phyloP scores from a whole-genome alignment of 495 filamentous ascomycete species.

The Umbilicaria muhlenbergii region DNA sequence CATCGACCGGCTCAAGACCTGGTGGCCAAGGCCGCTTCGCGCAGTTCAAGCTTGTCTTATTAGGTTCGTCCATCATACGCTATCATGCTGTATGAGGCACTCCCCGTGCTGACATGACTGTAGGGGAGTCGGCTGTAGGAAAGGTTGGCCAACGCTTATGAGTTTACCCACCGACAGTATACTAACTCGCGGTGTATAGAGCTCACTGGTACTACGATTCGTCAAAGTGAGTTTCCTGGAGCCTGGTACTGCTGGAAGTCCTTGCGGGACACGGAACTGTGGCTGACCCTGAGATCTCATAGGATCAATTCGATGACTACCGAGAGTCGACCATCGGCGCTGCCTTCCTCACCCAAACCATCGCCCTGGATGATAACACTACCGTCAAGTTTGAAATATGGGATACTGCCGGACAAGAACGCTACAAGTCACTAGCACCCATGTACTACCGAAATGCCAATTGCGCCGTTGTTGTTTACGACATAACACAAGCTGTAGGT shows the following conservation, averaged over 20 bases:
- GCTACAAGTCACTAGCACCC: constrained; percentile 94
- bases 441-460: constrained; percentile 99
- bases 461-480: constrained; percentile 97
- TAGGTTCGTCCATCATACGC: constrained; percentile 44
- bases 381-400: constrained; percentile 99
- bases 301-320: constrained; percentile 99
- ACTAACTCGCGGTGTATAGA: constrained; percentile 41
- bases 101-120: constrained; percentile 16
- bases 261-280: neutral
- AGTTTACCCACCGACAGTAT: neutral
- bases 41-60: constrained; percentile 95
- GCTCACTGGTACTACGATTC: constrained; percentile 91
- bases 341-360: constrained; percentile 96
- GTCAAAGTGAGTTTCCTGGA: constrained; percentile 56
- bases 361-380: constrained; percentile 89
- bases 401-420: constrained; percentile 96
- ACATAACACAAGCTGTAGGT: constrained; percentile 95
- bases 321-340: constrained; percentile 98
- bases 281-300: constrained; percentile 6
- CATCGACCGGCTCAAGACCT: constrained; percentile 57
- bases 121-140: constrained; percentile 96
- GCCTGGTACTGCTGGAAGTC: too few relatives aligned
- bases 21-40: constrained; percentile 63
- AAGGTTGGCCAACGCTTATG: constrained; percentile 45
- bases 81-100: constrained; percentile 1